phyloP scores from a whole-genome alignment of 2,329 filamentous ascomycete species.

The Aspergillus novoparasiticus region DNA sequence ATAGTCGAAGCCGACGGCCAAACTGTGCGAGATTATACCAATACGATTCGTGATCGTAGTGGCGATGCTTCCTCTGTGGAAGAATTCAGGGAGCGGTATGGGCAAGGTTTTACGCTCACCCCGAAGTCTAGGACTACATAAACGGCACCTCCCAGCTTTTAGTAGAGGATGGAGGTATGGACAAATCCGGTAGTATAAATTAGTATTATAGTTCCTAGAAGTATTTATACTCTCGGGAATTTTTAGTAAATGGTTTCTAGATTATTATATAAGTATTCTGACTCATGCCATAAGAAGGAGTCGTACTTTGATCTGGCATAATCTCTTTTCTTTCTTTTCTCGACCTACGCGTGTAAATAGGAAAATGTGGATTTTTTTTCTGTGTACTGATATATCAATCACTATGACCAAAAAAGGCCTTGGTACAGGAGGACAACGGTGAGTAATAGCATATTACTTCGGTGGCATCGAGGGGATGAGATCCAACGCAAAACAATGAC shows the following conservation, averaged over 20 bases:
- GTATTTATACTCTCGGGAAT: background rate
- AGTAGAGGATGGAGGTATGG: background rate
- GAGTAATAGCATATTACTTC: too few species aligned
- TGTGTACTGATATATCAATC: too few species aligned
- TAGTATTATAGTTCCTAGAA: background rate
- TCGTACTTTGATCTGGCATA: too few species aligned
- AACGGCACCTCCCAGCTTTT: background rate
- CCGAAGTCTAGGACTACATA: background rate
- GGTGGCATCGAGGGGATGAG: too few species aligned
- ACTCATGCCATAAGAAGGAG: too few species aligned
- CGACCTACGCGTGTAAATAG: too few species aligned
- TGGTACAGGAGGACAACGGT: too few species aligned
- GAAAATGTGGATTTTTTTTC: too few species aligned
- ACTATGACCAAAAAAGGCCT: too few species aligned
- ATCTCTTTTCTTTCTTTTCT: too few species aligned
- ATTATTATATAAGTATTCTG: too few species aligned
- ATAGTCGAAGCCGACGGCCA: background rate
- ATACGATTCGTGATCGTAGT: background rate
- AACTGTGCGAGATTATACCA: background rate
- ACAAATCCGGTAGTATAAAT: background rate
- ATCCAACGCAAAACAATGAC: background rate
- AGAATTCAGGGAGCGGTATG: background rate
- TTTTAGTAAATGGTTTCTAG: background rate
- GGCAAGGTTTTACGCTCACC: background rate
- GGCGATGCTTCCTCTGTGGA: background rate